These are phyloP conservation scores for Gastrolobium bilobum DNA, from an alignment of 306 rosid species.

Conservation along the genomic window DNA sequence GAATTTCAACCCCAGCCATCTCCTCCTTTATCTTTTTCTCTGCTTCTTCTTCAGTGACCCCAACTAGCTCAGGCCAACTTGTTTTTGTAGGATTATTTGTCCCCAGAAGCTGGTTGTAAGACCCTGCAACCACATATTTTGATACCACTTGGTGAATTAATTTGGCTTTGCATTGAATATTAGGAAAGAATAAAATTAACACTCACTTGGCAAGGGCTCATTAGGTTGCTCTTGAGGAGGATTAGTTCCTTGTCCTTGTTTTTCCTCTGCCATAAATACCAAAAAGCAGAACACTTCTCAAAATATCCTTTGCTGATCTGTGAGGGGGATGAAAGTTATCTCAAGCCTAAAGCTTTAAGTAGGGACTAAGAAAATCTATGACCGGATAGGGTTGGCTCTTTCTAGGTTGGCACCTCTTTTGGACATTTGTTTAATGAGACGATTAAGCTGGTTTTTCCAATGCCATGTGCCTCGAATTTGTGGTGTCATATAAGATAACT, in stretches of 20 bases:
- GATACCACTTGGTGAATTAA: not conserved
- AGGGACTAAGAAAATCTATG: not conserved
- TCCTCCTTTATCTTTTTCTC: slow-evolving; percentile 56
- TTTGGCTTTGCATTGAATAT: not conserved
- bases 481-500: slow-evolving; percentile 25
- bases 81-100: slow-evolving; percentile 39
- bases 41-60: slow-evolving; percentile 56
- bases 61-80: slow-evolving; percentile 59
- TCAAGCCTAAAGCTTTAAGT: not conserved
- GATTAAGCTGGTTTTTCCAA: slow-evolving; percentile 31
- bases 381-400: not conserved
- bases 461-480: slow-evolving; percentile 39
- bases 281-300: not conserved
- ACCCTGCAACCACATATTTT: slow-evolving; percentile 35
- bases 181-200: not conserved
- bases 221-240: slow-evolving; percentile 31
- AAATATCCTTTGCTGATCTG: not conserved
- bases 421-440: slow-evolving; percentile 25
- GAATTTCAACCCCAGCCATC: slow-evolving; percentile 42
- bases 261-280: slow-evolving; percentile 51
- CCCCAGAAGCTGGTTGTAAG: slow-evolving; percentile 26
- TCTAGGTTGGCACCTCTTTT: slow-evolving; percentile 13
- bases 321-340: not conserved
- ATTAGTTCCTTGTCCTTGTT: slow-evolving; percentile 46
- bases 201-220: slow-evolving; percentile 54